Evolutionary conservation across 768 basidiomycete genomes (phyloP), one percentile per base, ranked within the genome.

Genomic region (Boletellus ananiceps): DNA sequence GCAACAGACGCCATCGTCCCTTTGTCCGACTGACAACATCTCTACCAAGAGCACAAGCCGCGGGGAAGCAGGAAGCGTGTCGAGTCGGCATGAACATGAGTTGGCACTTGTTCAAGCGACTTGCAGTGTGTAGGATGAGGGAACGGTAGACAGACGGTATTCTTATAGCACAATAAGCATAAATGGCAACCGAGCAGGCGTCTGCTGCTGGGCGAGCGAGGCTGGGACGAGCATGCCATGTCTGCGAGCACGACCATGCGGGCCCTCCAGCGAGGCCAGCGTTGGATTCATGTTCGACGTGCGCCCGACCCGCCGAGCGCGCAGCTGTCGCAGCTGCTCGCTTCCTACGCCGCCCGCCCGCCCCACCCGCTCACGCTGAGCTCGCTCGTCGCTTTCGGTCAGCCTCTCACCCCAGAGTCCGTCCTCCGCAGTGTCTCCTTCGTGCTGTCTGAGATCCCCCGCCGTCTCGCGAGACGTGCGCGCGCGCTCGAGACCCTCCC

Each of bases 401-500:
- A 79, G 37, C 87, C 90, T 36, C 72, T 88, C 11, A 86, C 83
- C 0, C 69, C 81, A 14, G 76, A 81, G 19, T 89, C 88, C 18
- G 73, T 91, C 2, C 69, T 92, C 4, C 75, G 77, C 16, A 91
- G 88, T n/a, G 87, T 84, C 4, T 74, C 76, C 4, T 88, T 86
- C 65, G 82, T 81, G 0, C 75, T 88, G 13, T 75, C 81, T 2
- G 89, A 92, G 65, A 81, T 92, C 14, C 90, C 91, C 18, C 76
- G 83, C 16, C 75, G 88, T 44, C 76, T 93, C 29, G 88, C 86
- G 2, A 80, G 78, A 49, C 82, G 89, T 12, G 83, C 88, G 38
- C 79, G 79, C 29, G 83, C 82, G 18, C 72, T 93, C 43, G 88
- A 92, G 61, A 69, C 76, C 1, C 75, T 93, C 29, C 90, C 90